A percentile compares a stretch with the other conserved stretches of the same genome.
These are phyloP conservation scores for Boletus sensibilis DNA, from an alignment of 768 basidiomycete genomes.

Conservation along the genomic window DNA sequence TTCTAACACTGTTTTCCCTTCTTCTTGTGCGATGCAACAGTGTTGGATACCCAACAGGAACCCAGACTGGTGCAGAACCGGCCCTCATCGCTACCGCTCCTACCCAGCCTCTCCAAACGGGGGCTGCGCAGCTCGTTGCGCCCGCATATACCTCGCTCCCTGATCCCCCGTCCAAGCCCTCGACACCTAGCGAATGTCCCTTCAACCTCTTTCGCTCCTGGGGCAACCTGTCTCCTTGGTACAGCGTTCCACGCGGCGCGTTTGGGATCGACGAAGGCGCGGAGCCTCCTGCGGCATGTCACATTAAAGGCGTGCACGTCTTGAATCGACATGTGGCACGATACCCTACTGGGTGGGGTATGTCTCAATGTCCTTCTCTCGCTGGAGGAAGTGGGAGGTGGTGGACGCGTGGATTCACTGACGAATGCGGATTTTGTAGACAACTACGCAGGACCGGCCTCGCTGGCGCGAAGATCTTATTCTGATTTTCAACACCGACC, in stretches of 20 bases:
- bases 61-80: slow-evolving; percentile 78
- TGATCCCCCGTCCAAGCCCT: slow-evolving; percentile 5
- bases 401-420: background rate
- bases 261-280: slow-evolving; percentile 77
- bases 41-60: slow-evolving; percentile 75
- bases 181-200: slow-evolving; percentile 25
- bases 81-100: slow-evolving; percentile 73
- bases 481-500: background rate
- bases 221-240: slow-evolving; percentile 89
- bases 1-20: background rate
- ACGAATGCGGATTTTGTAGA: slow-evolving; percentile 35
- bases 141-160: slow-evolving; percentile 37
- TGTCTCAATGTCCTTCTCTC: slow-evolving; percentile 23
- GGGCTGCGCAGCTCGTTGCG: slow-evolving; percentile 60
- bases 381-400: background rate
- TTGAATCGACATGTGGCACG: slow-evolving; percentile 83
- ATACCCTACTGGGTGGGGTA: slow-evolving; percentile 66
- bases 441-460: slow-evolving; percentile 60
- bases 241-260: slow-evolving; percentile 58
- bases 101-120: slow-evolving; percentile 74
- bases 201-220: slow-evolving; percentile 76
- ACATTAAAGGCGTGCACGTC: slow-evolving; percentile 71
- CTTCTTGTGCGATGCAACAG: slow-evolving; percentile 4
- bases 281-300: slow-evolving; percentile 66
- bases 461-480: slow-evolving; percentile 45